Conservation (phyloP, 2,329 filamentous ascomycete genomes). For the Microcera coccophila region DNA sequence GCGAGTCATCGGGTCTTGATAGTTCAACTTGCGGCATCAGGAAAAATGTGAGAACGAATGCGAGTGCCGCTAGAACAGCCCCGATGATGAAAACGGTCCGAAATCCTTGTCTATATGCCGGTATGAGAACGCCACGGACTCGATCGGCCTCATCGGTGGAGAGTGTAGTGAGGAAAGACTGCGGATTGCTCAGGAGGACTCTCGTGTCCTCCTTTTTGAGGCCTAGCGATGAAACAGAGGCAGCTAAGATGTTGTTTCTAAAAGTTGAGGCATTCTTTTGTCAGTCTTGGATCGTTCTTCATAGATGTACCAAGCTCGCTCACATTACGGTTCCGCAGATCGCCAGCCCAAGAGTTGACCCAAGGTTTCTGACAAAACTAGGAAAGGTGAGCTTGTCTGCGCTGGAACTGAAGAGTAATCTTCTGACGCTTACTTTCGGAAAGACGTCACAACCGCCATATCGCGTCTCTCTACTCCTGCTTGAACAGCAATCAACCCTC, state of each 20-base stretch:
- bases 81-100: constrained; percentile 38
- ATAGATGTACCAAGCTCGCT: constrained; percentile 2
- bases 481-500: constrained; percentile 52
- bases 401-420: not conserved
- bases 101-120: constrained; percentile 36
- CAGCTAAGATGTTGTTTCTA: constrained; percentile 37
- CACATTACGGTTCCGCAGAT: constrained; percentile 39
- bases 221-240: constrained; percentile 25
- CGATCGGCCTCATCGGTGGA: constrained; percentile 26
- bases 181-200: constrained; percentile 32
- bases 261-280: not conserved
- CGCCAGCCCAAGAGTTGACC: constrained; percentile 37
- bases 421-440: constrained; percentile 35
- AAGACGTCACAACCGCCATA: constrained; percentile 44
- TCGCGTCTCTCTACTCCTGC: constrained; percentile 48
- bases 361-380: constrained; percentile 40
- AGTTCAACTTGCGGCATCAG: constrained; percentile 40
- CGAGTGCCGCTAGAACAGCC: constrained; percentile 32
- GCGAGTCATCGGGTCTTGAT: constrained; percentile 34
- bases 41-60: constrained; percentile 36
- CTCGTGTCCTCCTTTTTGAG: constrained; percentile 21
- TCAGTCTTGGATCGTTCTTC: not conserved
- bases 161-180: constrained; percentile 29
- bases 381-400: not conserved
- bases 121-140: constrained; percentile 31